Base-by-base conservation (phyloP, 2,329 filamentous ascomycete species). In the Phyllosticta ampelicida region DNA sequence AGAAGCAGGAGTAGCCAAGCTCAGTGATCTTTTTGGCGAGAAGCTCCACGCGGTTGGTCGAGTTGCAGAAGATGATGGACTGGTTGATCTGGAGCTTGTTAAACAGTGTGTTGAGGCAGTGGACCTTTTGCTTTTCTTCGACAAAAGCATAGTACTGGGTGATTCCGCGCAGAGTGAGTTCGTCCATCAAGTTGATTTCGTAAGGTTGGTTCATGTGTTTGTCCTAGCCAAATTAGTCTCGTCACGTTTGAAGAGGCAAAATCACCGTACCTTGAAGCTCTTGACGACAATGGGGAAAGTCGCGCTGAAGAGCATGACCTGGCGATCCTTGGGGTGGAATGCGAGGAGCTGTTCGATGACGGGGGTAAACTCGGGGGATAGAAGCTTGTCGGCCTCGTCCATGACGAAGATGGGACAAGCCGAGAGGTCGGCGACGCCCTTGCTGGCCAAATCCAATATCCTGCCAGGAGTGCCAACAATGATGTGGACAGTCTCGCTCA, bases 11-110 rank as follows among this genome's bases (percentile, higher is more conserved):
- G 76, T 99, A 99, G 63, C 94, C 94, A 63, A 99, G 84, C 73
- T 99, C 95, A 53, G 95, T 99, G 69, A 99, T 99, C 75, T 99
- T 99, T 81, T 99, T 99, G 54, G 94, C 94, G 23, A 99, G 83
- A 56, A 99, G 81, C 75, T 99, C 94, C 61, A 99, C 94, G 64
- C 94, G 89, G 74, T 97, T 97, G 56, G 94, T 99, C 48, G 94
- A 99, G 76, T 99, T 99, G 78, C 94, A 99, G 78, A 99, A 99
- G 72, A 99, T 99, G 77, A 99, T 99, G 62, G 95, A 99, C 78
- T 99, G 94, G 77, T 99, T 99, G 77, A 99, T 99, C 75, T 99
- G 92, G 16, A 99, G 84, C 75, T 96, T 96, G 66, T 91, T 96
- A 79, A 99, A 99, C 63, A 99, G 86, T 0, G 94, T 99, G 78